Percentiles rank a stretch among this genome's conserved stretches.
These are phyloP conservation scores for Sclerotiophoma versabilis DNA, from an alignment of 2,329 filamentous ascomycete genomes.

Conservation along the genomic window DNA sequence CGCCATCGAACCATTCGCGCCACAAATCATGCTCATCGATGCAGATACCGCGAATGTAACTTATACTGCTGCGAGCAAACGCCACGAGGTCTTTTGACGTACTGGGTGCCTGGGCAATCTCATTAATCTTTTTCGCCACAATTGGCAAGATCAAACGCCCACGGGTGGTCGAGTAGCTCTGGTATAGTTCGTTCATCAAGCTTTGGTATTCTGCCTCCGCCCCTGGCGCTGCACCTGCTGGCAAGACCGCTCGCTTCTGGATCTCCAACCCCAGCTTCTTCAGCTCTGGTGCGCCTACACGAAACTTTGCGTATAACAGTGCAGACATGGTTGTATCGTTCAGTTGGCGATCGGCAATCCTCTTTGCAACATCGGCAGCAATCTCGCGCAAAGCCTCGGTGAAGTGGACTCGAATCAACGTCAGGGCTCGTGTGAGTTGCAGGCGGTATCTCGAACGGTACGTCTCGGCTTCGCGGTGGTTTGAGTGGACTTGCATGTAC, in stretches of 20 bases:
- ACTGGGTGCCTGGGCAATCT: slow-evolving; percentile 64
- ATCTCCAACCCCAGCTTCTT: slow-evolving; percentile 72
- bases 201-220: slow-evolving; percentile 70
- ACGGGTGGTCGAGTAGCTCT: slow-evolving; percentile 67
- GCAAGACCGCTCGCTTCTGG: slow-evolving; percentile 68
- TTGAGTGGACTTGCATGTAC: slow-evolving; percentile 87
- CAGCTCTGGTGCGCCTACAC: slow-evolving; percentile 69
- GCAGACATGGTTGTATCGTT: slow-evolving; percentile 77
- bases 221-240: slow-evolving; percentile 65
- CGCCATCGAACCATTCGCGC: slow-evolving; percentile 70
- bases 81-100: slow-evolving; percentile 69
- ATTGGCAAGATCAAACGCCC: slow-evolving; percentile 67
- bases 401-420: slow-evolving; percentile 71
- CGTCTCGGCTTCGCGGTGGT: slow-evolving; percentile 84
- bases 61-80: slow-evolving; percentile 69
- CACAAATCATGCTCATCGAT: slow-evolving; percentile 72
- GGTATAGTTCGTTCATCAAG: slow-evolving; percentile 69
- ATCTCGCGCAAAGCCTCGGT: slow-evolving; percentile 68
- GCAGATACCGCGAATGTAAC: slow-evolving; percentile 70
- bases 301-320: slow-evolving; percentile 74
- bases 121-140: slow-evolving; percentile 66
- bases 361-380: slow-evolving; percentile 67
- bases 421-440: slow-evolving; percentile 73
- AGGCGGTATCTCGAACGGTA: slow-evolving; percentile 89
- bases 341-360: slow-evolving; percentile 70